Evolutionary conservation across 805 yeast species (phyloP).

Genomic region (Candida schatavii): DNA sequence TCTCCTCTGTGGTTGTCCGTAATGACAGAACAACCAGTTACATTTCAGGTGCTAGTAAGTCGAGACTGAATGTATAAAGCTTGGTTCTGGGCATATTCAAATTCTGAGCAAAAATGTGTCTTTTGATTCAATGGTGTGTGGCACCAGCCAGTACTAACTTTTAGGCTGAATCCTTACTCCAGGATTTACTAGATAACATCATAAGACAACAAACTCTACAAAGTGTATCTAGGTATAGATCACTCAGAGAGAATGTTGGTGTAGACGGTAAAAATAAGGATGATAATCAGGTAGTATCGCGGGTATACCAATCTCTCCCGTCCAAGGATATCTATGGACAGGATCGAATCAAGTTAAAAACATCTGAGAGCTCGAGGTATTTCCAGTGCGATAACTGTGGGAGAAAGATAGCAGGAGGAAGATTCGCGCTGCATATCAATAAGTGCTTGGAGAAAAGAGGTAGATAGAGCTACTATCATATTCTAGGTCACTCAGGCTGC

Average conservation of each 20-base stretch:
- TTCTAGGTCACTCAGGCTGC: no score
- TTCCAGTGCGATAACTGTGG: conserved; percentile 80
- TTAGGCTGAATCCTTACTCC: conserved; percentile 37
- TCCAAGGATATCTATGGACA: conserved; percentile 50
- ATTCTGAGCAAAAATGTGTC: no score
- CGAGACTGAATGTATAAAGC: conserved; percentile 6
- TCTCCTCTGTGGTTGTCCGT: no score
- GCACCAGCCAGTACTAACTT: conserved; percentile 3
- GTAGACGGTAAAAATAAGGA: conserved; percentile 7
- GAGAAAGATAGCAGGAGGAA: conserved; percentile 82
- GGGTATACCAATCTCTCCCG: conserved; percentile 11
- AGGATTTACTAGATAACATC: conserved; percentile 32
- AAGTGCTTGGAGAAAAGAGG: conserved; percentile 79
- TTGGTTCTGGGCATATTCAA: background rate
- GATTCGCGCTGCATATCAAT: conserved; percentile 92
- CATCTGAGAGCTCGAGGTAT: conserved; percentile 51
- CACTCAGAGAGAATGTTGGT: conserved; percentile 16
- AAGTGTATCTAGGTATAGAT: conserved; percentile 20
- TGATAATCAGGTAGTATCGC: conserved; percentile 7
- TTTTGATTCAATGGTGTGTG: no score
- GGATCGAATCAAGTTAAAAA: conserved; percentile 42
- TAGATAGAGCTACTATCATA: no score
- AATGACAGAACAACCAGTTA: conserved; percentile 17
- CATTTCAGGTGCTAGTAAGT: conserved; percentile 19
- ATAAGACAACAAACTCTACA: conserved; percentile 29